Conservation (phyloP, 495 filamentous ascomycete species). For the Aspergillus taichungensis region DNA sequence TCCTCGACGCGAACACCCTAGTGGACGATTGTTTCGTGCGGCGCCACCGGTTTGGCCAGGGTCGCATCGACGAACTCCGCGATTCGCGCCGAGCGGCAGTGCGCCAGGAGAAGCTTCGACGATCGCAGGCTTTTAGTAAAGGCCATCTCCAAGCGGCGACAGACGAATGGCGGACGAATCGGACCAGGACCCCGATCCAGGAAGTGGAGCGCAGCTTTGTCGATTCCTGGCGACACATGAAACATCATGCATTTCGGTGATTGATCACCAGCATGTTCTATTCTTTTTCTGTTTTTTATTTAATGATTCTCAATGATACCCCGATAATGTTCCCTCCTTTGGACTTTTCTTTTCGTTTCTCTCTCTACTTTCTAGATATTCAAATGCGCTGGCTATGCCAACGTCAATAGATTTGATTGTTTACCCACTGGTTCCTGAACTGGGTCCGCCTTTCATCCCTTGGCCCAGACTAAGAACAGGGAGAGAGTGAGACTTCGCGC, state of each 20-base stretch:
- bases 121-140: slow-evolving; percentile 32
- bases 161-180: slow-evolving; percentile 25
- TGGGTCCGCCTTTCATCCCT: no score
- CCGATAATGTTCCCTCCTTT: background rate
- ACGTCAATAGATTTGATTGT: no score
- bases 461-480: no score
- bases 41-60: slow-evolving; percentile 74
- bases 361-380: background rate
- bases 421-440: no score
- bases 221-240: slow-evolving; percentile 34
- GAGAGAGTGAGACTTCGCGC: no score
- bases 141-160: slow-evolving; percentile 31
- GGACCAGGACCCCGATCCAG: slow-evolving; percentile 23
- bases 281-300: background rate
- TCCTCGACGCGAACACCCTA: slow-evolving; percentile 72
- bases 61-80: slow-evolving; percentile 38
- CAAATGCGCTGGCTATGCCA: no score
- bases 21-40: slow-evolving; percentile 74
- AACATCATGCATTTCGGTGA: slow-evolving; percentile 32
- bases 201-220: slow-evolving; percentile 31
- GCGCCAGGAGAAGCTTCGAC: slow-evolving; percentile 36
- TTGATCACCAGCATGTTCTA: background rate
- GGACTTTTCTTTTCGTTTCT: background rate
- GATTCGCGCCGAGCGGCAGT: slow-evolving; percentile 32
- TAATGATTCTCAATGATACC: no score